Evolutionary conservation across 2,329 filamentous ascomycete species (phyloP).

Genomic region (Phialophora verrucosa): DNA sequence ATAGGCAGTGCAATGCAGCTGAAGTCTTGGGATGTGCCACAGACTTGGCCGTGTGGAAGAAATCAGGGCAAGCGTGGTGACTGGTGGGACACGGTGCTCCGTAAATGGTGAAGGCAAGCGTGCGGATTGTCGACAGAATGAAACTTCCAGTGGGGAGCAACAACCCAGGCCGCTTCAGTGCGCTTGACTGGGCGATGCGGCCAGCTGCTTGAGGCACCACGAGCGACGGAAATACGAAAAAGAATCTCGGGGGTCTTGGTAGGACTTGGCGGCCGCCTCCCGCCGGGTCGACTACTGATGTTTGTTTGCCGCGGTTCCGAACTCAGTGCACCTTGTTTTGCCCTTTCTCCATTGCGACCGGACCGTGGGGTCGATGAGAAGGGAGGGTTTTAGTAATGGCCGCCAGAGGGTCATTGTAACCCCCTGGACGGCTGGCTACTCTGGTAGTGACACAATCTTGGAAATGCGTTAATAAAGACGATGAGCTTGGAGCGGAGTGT

Average conservation of each 20-base stretch:
- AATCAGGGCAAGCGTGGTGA: background rate
- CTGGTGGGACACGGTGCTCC: background rate
- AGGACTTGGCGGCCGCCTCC: background rate
- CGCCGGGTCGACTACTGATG: background rate
- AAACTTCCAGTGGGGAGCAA: background rate
- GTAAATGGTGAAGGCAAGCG: background rate
- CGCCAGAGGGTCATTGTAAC: no score
- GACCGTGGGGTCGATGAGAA: background rate
- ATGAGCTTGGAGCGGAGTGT: background rate
- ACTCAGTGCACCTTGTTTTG: background rate
- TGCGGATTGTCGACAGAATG: background rate
- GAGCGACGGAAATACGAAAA: background rate
- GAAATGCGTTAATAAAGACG: background rate
- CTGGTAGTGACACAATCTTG: no score
- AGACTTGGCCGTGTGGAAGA: no score
- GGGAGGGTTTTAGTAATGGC: background rate
- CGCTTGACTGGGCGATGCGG: background rate
- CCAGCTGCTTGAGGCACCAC: background rate
- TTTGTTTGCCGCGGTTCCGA: background rate
- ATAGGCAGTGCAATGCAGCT: conserved; percentile 3
- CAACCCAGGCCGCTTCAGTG: background rate
- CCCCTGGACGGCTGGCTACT: no score
- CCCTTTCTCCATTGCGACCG: background rate
- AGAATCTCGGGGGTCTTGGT: background rate
- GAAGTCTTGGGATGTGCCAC: background rate